Evolutionary conservation across 1,139 yeast species (phyloP).

Genomic region (Blastobotrys aristatus): DNA sequence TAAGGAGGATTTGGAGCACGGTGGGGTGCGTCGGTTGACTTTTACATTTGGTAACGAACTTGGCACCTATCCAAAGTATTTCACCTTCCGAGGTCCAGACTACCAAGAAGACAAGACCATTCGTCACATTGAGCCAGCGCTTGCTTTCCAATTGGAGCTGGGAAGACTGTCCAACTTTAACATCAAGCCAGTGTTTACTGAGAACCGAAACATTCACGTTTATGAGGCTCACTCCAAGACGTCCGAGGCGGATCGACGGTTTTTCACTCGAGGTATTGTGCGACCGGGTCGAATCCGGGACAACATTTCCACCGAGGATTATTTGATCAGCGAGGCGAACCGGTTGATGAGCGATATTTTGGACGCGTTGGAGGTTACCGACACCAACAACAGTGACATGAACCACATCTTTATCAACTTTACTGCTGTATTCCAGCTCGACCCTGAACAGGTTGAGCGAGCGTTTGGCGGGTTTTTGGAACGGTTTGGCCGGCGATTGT

Average conservation of each 20-base stretch:
- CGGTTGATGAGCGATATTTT: constrained; percentile 91
- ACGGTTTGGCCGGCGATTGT: constrained; percentile 92
- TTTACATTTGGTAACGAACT: constrained; percentile 78
- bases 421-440: constrained; percentile 88
- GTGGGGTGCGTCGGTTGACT: constrained; percentile 85
- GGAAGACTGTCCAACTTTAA: constrained; percentile 92
- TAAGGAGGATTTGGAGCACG: constrained; percentile 61
- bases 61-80: constrained; percentile 91
- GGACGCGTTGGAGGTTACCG: constrained; percentile 91
- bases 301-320: constrained; percentile 88
- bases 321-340: constrained; percentile 92
- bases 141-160: constrained; percentile 94
- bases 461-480: constrained; percentile 97
- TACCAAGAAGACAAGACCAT: constrained; percentile 74
- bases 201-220: constrained; percentile 94
- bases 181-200: constrained; percentile 92
- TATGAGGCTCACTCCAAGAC: constrained; percentile 95
- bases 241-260: constrained; percentile 89
- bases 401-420: constrained; percentile 96
- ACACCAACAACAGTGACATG: constrained; percentile 90
- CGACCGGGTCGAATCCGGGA: constrained; percentile 94
- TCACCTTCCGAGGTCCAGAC: constrained; percentile 87
- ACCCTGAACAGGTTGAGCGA: constrained; percentile 93
- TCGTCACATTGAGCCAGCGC: constrained; percentile 97
- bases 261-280: constrained; percentile 93